These are phyloP conservation scores for Ganoderma boninense DNA, from an alignment of 1,284 basidiomycete genomes.

Conservation along the genomic window DNA sequence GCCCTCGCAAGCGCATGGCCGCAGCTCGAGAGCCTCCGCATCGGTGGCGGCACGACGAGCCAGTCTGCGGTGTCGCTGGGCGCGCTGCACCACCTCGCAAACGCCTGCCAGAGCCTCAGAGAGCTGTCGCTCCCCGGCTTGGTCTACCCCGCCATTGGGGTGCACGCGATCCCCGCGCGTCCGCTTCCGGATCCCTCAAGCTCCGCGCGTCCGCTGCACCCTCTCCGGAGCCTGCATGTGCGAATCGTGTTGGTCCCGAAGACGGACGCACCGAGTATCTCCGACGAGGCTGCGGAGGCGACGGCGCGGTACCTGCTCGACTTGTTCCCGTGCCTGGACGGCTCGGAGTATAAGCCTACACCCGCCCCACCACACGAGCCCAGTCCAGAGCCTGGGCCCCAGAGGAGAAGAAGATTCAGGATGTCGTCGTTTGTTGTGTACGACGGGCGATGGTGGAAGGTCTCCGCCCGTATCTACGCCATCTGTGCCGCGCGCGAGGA, in stretches of 20 bases:
- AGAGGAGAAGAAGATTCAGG: too few relatives aligned
- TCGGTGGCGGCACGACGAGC: not conserved
- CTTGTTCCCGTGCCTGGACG: not conserved
- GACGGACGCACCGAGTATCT: not conserved
- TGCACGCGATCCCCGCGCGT: not conserved
- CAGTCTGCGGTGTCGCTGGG: not conserved
- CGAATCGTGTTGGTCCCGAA: not conserved
- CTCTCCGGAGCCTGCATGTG: not conserved
- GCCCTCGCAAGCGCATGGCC: not conserved
- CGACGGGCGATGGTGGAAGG: not conserved
- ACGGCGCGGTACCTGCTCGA: not conserved
- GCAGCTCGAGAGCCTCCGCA: not conserved
- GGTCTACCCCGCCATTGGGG: not conserved
- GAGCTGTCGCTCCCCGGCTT: not conserved
- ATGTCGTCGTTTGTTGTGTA: not conserved
- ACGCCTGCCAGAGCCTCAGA: not conserved
- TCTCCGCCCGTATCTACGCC: not conserved
- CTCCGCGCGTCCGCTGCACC: not conserved
- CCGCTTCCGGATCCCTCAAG: not conserved
- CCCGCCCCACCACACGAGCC: not conserved
- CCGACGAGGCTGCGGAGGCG: not conserved
- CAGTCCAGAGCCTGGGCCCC: not conserved
- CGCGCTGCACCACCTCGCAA: not conserved
- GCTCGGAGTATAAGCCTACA: not conserved
- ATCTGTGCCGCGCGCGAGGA: not conserved